phyloP scores from a whole-genome alignment of 2,329 filamentous ascomycete genomes.

The Aureobasidium musti region DNA sequence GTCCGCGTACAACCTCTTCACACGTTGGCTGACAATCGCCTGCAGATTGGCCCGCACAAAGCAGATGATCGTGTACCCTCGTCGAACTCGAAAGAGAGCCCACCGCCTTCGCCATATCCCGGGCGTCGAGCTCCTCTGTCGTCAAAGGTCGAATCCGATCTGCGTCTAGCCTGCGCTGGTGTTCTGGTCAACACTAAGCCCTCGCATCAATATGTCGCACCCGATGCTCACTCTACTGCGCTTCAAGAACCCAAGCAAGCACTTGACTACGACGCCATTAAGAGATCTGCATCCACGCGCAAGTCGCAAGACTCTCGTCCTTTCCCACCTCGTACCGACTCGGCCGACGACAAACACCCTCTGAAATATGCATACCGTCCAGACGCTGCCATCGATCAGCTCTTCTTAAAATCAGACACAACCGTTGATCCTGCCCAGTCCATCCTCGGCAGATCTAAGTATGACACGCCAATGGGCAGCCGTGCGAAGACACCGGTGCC shows the following conservation, averaged over 20 bases:
- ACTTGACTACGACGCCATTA: constrained; percentile 42
- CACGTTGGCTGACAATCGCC: constrained; percentile 5
- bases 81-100: constrained; percentile 31
- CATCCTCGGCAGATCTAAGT: constrained; percentile 31
- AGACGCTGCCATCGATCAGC: constrained; percentile 37
- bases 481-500: constrained; percentile 36
- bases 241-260: constrained; percentile 35
- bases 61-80: constrained; percentile 5
- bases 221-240: constrained; percentile 33
- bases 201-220: constrained; percentile 38
- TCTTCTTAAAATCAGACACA: constrained; percentile 29
- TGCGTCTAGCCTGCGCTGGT: constrained; percentile 50
- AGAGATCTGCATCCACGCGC: constrained; percentile 32
- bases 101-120: constrained; percentile 46
- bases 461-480: constrained; percentile 40
- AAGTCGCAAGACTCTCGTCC: constrained; percentile 1
- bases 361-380: constrained; percentile 37
- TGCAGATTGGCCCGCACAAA: constrained; percentile 23
- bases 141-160: constrained; percentile 47
- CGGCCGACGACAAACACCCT: constrained; percentile 1
- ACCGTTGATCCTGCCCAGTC: constrained; percentile 5
- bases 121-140: constrained; percentile 50
- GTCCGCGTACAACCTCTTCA: neutral
- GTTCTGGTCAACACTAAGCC: constrained; percentile 46
- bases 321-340: neutral